phyloP scores from a whole-genome alignment of 179 eudicot genomes.

The Pouteria campechiana region DNA sequence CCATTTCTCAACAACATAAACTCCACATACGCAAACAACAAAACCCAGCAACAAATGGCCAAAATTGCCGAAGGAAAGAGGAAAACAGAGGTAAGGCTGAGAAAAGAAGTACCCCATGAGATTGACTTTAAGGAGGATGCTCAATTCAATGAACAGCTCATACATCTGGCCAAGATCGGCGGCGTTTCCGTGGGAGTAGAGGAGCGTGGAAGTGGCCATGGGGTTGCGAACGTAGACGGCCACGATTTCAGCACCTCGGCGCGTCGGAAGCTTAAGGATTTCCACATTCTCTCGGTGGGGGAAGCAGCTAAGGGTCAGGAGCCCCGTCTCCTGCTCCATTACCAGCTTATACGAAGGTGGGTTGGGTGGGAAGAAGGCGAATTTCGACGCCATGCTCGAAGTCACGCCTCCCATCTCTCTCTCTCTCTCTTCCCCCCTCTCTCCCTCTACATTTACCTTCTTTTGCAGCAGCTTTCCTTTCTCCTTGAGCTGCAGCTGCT shows the following conservation, averaged over 20 bases:
- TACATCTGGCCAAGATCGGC: conserved; percentile 74
- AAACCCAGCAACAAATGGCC: not conserved
- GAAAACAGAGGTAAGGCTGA: not conserved
- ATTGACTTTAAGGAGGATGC: conserved; percentile 54
- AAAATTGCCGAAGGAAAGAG: not conserved
- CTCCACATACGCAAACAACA: too few species aligned
- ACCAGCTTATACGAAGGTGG: conserved; percentile 65
- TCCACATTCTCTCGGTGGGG: conserved; percentile 72
- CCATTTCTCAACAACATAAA: too few species aligned
- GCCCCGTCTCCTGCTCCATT: conserved; percentile 34
- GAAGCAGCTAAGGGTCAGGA: conserved; percentile 38
- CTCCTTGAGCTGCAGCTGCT: not conserved
- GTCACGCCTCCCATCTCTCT: conserved; percentile 59
- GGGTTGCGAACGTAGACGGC: conserved; percentile 53
- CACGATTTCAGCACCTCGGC: conserved; percentile 45
- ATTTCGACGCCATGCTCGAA: conserved; percentile 72
- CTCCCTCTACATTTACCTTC: conserved; percentile 1
- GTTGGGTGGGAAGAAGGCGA: conserved; percentile 73
- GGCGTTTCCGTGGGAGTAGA: conserved; percentile 70
- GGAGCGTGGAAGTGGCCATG: conserved; percentile 50
- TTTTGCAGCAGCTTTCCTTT: not conserved
- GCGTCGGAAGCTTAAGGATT: conserved; percentile 38
- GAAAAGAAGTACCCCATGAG: conserved; percentile 39
- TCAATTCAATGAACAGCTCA: conserved; percentile 55
- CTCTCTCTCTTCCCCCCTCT: conserved; percentile 1